Percentiles rank a stretch among this genome's conserved stretches.
Conservation (phyloP, 1,139 yeast genomes). For the Yamadazyma diddensiae region DNA sequence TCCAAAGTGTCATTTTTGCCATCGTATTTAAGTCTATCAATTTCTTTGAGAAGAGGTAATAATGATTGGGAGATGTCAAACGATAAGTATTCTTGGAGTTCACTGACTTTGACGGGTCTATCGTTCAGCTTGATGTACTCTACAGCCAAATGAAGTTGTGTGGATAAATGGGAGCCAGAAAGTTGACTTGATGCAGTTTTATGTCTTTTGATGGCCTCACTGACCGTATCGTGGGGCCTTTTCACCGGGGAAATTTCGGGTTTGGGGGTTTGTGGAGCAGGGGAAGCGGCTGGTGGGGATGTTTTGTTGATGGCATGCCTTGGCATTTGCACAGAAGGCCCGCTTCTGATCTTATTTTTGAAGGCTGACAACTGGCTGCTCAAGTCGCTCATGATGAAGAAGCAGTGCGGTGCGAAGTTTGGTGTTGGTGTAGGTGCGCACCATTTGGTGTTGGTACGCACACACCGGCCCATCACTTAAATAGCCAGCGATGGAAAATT, state of each 20-base stretch:
- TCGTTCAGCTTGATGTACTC: conserved; percentile 76
- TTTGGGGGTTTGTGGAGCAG: neutral
- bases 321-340: conserved; percentile 34
- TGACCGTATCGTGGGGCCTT: conserved; percentile 26
- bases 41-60: conserved; percentile 66
- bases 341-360: conserved; percentile 46
- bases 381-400: conserved; percentile 8
- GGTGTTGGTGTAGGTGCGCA: neutral
- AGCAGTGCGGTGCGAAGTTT: neutral
- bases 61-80: conserved; percentile 48
- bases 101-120: conserved; percentile 61
- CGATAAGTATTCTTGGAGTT: conserved; percentile 58
- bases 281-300: conserved; percentile 3
- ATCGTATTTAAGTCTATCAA: conserved; percentile 71
- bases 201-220: conserved; percentile 39
- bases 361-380: conserved; percentile 46
- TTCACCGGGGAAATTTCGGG: conserved; percentile 9
- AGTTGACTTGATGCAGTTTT: conserved; percentile 25
- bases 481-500: neutral
- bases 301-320: conserved; percentile 7
- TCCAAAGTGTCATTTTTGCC: conserved; percentile 63
- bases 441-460: neutral
- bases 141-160: conserved; percentile 82
- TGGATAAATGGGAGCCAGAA: conserved; percentile 65
- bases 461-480: neutral